Conservation (phyloP, 1,284 basidiomycete genomes). For the Filobasidium uniguttulatum region DNA sequence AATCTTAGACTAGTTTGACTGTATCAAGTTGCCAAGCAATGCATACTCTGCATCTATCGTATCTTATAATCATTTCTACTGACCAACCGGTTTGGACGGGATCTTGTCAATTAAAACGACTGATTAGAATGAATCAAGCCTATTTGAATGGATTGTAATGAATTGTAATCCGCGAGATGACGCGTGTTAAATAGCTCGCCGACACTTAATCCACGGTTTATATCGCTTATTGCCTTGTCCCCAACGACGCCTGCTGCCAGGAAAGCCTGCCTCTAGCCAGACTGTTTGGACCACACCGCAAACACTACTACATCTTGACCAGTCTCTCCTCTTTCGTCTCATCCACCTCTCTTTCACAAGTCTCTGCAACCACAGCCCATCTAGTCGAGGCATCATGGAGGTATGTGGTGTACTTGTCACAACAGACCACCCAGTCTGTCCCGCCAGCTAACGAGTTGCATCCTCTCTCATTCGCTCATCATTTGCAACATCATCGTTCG, state of each 20-base stretch:
- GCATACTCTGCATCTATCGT: no score
- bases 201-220: no score
- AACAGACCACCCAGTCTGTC: not conserved
- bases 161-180: no score
- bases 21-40: no score
- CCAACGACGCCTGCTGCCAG: not conserved
- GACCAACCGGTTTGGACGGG: no score
- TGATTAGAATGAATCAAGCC: no score
- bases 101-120: no score
- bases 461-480: not conserved
- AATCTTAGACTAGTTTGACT: no score
- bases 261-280: not conserved
- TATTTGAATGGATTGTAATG: no score
- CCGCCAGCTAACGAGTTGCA: not conserved
- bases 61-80: no score
- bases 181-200: no score
- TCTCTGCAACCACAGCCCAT: not conserved
- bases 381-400: not conserved
- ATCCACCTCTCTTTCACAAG: not conserved
- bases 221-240: no score
- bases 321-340: not conserved
- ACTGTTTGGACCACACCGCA: not conserved
- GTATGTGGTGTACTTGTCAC: not conserved
- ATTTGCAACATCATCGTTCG: not conserved
- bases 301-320: not conserved